Percentiles rank a stretch among this genome's conserved stretches.
Evolutionary conservation across 768 basidiomycete genomes (phyloP).

Genomic region (Tricholoma sp.): DNA sequence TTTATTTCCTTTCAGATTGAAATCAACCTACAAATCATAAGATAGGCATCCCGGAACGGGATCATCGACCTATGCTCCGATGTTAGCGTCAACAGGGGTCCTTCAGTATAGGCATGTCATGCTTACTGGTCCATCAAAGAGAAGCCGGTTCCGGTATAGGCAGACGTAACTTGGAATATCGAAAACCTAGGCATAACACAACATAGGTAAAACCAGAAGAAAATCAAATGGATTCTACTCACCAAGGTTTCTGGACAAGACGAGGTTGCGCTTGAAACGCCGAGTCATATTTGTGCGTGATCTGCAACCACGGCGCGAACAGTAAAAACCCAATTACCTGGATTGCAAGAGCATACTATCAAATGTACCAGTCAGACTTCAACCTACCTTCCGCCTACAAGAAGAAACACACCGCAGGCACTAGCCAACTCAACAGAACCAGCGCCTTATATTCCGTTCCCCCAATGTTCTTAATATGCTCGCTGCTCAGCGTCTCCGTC

Average conservation of each 20-base stretch:
- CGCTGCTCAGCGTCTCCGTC: conserved; percentile 51
- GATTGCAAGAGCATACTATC: conserved; percentile 58
- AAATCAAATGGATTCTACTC: neutral
- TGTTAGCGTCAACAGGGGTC: neutral
- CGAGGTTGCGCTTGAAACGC: conserved; percentile 46
- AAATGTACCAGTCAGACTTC: conserved; percentile 3
- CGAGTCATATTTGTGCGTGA: conserved; percentile 39
- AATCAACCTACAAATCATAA: conserved; percentile 46
- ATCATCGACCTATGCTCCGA: conserved; percentile 48
- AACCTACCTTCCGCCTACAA: neutral
- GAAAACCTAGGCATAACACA: conserved; percentile 28
- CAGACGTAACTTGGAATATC: conserved; percentile 39
- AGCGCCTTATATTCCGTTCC: conserved; percentile 74
- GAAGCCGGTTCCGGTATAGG: conserved; percentile 68
- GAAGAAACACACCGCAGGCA: conserved; percentile 34
- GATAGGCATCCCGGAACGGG: conserved; percentile 62
- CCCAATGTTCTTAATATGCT: conserved; percentile 68
- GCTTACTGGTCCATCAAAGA: conserved; percentile 56
- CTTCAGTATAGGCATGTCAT: neutral
- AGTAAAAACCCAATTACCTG: conserved; percentile 55
- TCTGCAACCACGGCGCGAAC: conserved; percentile 57
- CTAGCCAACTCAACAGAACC: conserved; percentile 42
- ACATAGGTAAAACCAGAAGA: neutral
- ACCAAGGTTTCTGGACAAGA: conserved; percentile 56
- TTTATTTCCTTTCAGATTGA: neutral